Percentiles rank a stretch among this genome's conserved stretches.
These are phyloP conservation scores for Cladosporium sp. DNA, from an alignment of 2,329 filamentous ascomycete species.

Conservation along the genomic window DNA sequence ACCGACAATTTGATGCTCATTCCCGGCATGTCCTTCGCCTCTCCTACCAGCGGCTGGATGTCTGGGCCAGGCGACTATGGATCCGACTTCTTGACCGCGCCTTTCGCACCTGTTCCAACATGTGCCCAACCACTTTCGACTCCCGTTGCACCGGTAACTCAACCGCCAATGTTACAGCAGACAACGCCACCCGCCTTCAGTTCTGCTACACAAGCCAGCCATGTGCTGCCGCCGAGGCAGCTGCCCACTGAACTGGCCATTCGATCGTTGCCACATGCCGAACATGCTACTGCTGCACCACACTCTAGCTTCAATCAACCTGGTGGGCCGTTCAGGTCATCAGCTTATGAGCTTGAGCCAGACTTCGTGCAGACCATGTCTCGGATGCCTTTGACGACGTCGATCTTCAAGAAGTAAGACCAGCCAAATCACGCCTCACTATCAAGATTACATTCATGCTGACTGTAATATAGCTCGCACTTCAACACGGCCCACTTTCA, in stretches of 20 bases:
- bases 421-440: background rate
- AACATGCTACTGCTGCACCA: conserved; percentile 12
- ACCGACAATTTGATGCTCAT: conserved; percentile 42
- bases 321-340: conserved; percentile 43
- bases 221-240: conserved; percentile 26
- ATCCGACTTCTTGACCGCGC: conserved; percentile 23
- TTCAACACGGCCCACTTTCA: conserved; percentile 50
- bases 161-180: conserved; percentile 27
- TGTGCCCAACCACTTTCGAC: conserved; percentile 23
- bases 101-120: conserved; percentile 19
- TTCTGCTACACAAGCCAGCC: conserved; percentile 22
- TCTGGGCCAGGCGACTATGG: conserved; percentile 24
- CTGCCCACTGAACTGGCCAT: conserved; percentile 25
- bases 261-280: conserved; percentile 24
- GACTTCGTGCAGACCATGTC: conserved; percentile 34
- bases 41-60: conserved; percentile 21
- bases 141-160: conserved; percentile 22
- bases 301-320: conserved; percentile 23
- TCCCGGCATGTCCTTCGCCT: conserved; percentile 42
- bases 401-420: conserved; percentile 47
- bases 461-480: conserved; percentile 38
- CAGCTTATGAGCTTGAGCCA: conserved; percentile 42
- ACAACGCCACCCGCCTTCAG: conserved; percentile 24
- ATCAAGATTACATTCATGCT: background rate
- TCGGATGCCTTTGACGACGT: conserved; percentile 43